phyloP scores from a whole-genome alignment of 306 rosid species.

The Castanospermum australe region DNA sequence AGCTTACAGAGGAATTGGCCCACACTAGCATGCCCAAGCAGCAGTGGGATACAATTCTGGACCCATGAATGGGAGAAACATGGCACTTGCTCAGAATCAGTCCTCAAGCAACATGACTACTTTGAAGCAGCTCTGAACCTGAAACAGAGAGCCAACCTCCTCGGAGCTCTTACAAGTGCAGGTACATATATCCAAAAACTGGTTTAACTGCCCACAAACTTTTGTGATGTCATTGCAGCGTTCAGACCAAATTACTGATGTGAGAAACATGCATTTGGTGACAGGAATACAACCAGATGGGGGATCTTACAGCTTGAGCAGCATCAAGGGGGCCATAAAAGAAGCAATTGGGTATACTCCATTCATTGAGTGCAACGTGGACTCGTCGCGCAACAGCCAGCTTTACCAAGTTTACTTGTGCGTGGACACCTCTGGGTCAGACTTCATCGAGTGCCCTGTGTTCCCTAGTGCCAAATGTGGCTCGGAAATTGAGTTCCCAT shows the following conservation, averaged over 20 bases:
- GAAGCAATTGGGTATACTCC: constrained; percentile 26
- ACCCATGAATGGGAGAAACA: constrained; percentile 67
- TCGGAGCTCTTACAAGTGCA: constrained; percentile 41
- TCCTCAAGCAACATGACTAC: constrained; percentile 57
- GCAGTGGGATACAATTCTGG: constrained; percentile 49
- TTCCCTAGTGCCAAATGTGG: constrained; percentile 29
- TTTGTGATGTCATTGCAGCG: neutral
- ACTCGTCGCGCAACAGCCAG: constrained; percentile 31
- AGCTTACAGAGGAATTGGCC: constrained; percentile 53
- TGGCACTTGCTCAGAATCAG: constrained; percentile 65
- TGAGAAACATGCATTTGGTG: neutral
- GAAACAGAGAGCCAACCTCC: constrained; percentile 45
- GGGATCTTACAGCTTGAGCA: constrained; percentile 19
- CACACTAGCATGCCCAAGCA: constrained; percentile 62
- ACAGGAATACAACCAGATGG: constrained; percentile 43
- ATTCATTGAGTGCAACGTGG: constrained; percentile 39
- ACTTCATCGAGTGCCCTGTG: constrained; percentile 38
- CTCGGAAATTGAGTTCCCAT: constrained; percentile 36
- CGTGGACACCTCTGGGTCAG: constrained; percentile 28
- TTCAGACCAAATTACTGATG: neutral
- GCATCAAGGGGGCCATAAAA: constrained; percentile 30
- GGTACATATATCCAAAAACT: constrained; percentile 24
- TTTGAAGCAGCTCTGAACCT: constrained; percentile 51
- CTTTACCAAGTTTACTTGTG: constrained; percentile 49
- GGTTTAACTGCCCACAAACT: neutral